Base-by-base conservation (phyloP, 2,329 filamentous ascomycete species). In the Aspergillus ruber region DNA sequence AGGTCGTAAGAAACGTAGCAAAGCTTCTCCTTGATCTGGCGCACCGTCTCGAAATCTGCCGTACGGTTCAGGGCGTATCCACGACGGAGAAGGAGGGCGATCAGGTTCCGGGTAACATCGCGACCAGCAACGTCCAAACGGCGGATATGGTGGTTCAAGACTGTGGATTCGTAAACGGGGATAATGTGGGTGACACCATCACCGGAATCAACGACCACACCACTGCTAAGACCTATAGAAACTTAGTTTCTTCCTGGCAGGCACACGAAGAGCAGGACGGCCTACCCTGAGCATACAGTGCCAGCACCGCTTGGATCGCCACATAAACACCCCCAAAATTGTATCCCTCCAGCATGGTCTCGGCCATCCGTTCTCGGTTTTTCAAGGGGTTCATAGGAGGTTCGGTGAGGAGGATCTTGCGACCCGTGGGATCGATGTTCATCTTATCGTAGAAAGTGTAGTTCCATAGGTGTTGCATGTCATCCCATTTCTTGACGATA, bases 391-490 rank as follows among this genome's bases (percentile, higher is more conserved):
- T 97, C 86, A 97, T 93, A 13, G 93, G 93, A 32, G 93, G 91
- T 73, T 98, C 93, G 42, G 91, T 97, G 59, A 97, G 81, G 55
- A 98, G 81, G 69, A 98, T 97, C 81, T 98, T 98, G 72, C 90
- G 89, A 57, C 89, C 91, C 18, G 82, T 82, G 2, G 93, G 83
- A 68, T 97, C 88, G 59, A 98, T 78, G 71, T 90, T 83, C 82
- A 98, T 88, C 82, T 97, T 97, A 70, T 98, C 91, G 72, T 82
- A 85, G 71, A 98, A 98, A 20, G 93, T 98, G 71, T 94, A 97
- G 74, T 98, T 91, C 93, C 93, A 98, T 47, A 98, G 84, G 67
- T 97, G 91, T 76, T 95, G 88, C 93, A 98, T 98, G 71, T 98
- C 93, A 61, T 98, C 93, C 93, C 93, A 98, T 67, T 90, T 90